A percentile compares a stretch with the other conserved stretches of the same genome.
These are phyloP conservation scores for Crucibulum laeve DNA, from an alignment of 768 basidiomycete species.

Conservation along the genomic window DNA sequence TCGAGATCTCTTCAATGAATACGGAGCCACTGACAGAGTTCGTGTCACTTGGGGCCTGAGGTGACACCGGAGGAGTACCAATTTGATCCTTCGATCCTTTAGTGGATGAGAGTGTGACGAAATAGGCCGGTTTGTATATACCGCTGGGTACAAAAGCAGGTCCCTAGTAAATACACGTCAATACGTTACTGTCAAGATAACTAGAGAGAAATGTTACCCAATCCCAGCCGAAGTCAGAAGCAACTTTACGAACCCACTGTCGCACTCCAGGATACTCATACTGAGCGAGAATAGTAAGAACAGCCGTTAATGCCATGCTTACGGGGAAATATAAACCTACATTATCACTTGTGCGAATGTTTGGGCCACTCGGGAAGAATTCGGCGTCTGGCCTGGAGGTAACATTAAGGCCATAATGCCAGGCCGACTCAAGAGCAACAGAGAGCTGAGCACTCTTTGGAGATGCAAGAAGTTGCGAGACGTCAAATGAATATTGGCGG, in stretches of 20 bases:
- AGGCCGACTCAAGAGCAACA: conserved; percentile 49
- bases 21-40: conserved; percentile 19
- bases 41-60: conserved; percentile 17
- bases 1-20: conserved; percentile 46
- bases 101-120: conserved; percentile 34
- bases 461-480: conserved; percentile 34
- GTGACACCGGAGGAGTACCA: conserved; percentile 17
- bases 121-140: conserved; percentile 51
- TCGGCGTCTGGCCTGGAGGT: conserved; percentile 45
- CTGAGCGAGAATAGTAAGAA: conserved; percentile 18
- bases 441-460: conserved; percentile 40
- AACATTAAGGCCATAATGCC: conserved; percentile 49
- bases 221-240: conserved; percentile 60
- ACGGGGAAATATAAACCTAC: conserved; percentile 15
- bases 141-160: conserved; percentile 56
- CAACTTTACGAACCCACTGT: conserved; percentile 45
- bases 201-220: conserved; percentile 31
- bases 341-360: conserved; percentile 17
- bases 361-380: conserved; percentile 25
- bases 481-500: conserved; percentile 48
- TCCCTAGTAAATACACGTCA: conserved; percentile 26
- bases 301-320: background rate
- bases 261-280: conserved; percentile 48
- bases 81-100: conserved; percentile 9
- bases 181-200: background rate